Percentiles rank a stretch among this genome's conserved stretches.
Evolutionary conservation across 2,329 filamentous ascomycete genomes (phyloP).

Genomic region (Ophiostoma ips): DNA sequence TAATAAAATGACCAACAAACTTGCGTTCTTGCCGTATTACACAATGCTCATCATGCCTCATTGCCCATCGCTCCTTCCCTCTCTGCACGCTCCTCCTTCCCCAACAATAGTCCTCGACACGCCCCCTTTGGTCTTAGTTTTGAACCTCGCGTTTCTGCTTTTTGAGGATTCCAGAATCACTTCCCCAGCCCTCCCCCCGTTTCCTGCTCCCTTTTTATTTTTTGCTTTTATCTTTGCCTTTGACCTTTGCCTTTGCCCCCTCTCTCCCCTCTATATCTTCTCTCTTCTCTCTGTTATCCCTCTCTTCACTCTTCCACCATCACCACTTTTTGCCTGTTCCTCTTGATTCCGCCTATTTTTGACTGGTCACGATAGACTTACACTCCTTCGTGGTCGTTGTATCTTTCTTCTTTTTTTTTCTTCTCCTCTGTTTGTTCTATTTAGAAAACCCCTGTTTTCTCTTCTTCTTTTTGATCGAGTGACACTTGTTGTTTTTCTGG

Average conservation of each 20-base stretch:
- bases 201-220: neutral
- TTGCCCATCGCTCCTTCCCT: conserved; percentile 1
- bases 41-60: neutral
- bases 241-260: neutral
- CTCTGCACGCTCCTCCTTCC: neutral
- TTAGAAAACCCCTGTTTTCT: neutral
- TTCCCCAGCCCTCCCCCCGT: neutral
- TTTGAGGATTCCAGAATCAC: neutral
- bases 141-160: neutral
- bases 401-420: neutral
- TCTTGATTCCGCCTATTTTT: conserved; percentile 2
- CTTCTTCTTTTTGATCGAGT: conserved; percentile 3
- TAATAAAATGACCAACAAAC: neutral
- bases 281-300: neutral
- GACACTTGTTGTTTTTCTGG: neutral
- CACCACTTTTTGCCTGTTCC: conserved; percentile 9
- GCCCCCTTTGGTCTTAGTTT: neutral
- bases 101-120: neutral
- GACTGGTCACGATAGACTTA: neutral
- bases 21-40: neutral
- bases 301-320: conserved; percentile 5
- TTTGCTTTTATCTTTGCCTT: neutral
- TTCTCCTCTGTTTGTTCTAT: neutral
- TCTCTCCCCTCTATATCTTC: neutral
- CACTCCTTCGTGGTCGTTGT: neutral